These are phyloP conservation scores for Saccharomycopsis hybrid DNA, from an alignment of 1,139 yeast species.

Conservation along the genomic window DNA sequence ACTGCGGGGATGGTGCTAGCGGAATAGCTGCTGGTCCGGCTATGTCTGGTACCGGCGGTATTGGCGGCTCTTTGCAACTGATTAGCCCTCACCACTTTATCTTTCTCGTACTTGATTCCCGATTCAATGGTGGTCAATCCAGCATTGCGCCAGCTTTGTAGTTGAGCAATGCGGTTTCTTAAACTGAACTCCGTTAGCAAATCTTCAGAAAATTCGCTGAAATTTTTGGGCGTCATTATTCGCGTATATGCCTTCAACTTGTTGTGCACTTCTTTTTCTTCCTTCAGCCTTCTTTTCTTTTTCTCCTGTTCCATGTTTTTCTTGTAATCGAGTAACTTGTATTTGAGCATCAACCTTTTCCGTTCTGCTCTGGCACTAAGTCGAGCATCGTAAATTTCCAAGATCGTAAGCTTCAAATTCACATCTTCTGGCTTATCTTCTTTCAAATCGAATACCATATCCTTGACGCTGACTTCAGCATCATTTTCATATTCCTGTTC, in stretches of 20 bases:
- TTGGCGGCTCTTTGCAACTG: constrained; percentile 56
- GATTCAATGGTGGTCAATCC: constrained; percentile 82
- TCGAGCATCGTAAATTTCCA: constrained; percentile 85
- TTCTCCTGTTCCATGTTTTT: constrained; percentile 53
- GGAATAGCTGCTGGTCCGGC: constrained; percentile 14
- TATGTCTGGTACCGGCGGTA: constrained; percentile 13
- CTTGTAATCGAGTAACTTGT: constrained; percentile 76
- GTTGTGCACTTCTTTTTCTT: constrained; percentile 76
- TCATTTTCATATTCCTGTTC: constrained; percentile 96
- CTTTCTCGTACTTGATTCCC: constrained; percentile 84
- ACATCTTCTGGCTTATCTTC: constrained; percentile 86
- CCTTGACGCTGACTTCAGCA: constrained; percentile 90
- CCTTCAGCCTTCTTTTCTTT: constrained; percentile 80
- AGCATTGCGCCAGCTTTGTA: constrained; percentile 88
- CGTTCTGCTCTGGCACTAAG: constrained; percentile 90
- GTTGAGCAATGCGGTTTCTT: constrained; percentile 75
- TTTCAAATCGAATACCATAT: constrained; percentile 80
- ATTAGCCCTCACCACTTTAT: constrained; percentile 57
- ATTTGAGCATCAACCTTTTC: constrained; percentile 72
- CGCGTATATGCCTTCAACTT: constrained; percentile 77
- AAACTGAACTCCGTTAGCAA: constrained; percentile 72
- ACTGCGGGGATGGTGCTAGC: constrained; percentile 35
- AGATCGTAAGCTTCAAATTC: constrained; percentile 77
- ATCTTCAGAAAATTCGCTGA: constrained; percentile 64
- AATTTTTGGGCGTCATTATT: constrained; percentile 74